Evolutionary conservation across 129 eudicot species (phyloP), one percentile per base, ranked within the genome.

Genomic region (Calendula officinalis): DNA sequence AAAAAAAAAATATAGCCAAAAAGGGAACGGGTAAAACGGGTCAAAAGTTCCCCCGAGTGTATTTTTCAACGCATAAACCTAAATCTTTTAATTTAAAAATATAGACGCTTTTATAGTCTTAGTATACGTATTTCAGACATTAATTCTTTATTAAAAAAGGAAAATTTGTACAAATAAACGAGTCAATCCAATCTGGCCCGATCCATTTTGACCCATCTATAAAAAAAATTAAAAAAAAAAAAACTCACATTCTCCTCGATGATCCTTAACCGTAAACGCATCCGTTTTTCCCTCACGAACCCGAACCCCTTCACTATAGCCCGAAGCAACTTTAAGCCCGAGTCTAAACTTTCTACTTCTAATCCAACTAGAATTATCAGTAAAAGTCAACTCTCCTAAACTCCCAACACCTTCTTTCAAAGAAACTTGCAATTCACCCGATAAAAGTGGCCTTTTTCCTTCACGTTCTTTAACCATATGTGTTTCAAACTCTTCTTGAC

Each of bases 301-400:
- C 27, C 57, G 17, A 35, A 52, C 27, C 27, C 57, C 34, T 16
- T 4, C 33, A 52, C 57, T 16, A 10, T 14, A 48, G 17, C 34
- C 57, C 17, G 57, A 8, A 52, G 57, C 57, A 2, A 52, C 35
- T 6, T 52, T 52, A 33, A 52, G 27, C 17, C 57, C 57, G 27
- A 52, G 57, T 35, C 57, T 52, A 52, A 52, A 52, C 57, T 52
- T 52, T 16, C 57, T 52, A 35, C 57, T 52, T 52, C 57, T 17
- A 52, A 52, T 52, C 57, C 57, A 52, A n/a, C 57, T 52, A 11
- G 57, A 52, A 27, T 52, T 52, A n/a, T 52, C 57, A 0, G 57
- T 52, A 52, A 52, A 52, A 8, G 57, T 52, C 17, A 52, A 35
- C 17, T 52, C 57, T 16, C 57, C 57, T n/a, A 52, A n/a, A 15